Evolutionary conservation across 805 yeast genomes (phyloP).

Genomic region (Saturnispora galanensis): DNA sequence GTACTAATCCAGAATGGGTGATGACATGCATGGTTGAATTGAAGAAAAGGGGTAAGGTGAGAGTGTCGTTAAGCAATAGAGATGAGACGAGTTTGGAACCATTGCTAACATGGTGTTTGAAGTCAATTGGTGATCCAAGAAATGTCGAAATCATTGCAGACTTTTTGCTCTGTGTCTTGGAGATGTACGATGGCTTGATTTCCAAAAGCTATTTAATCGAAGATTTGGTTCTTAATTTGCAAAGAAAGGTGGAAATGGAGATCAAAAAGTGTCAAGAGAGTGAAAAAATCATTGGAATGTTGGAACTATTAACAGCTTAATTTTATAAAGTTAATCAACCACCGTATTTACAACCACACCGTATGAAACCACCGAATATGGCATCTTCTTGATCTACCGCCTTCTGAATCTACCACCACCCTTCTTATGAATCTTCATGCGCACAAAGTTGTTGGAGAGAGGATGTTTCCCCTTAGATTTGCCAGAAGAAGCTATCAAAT

Average conservation of each 20-base stretch:
- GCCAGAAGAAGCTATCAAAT: constrained; percentile 5
- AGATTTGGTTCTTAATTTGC: constrained; percentile 54
- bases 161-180: constrained; percentile 55
- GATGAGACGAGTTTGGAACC: constrained; percentile 81
- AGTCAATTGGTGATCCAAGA: constrained; percentile 70
- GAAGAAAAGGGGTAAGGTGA: constrained; percentile 79
- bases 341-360: too few relatives aligned
- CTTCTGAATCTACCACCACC: constrained; percentile 18
- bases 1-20: constrained; percentile 71
- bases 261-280: constrained; percentile 78
- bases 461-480: constrained; percentile 23
- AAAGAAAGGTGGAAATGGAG: constrained; percentile 55
- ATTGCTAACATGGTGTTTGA: constrained; percentile 71
- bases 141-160: constrained; percentile 56
- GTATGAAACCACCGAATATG: too few relatives aligned
- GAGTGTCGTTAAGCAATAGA: constrained; percentile 68
- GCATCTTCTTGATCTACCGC: constrained; percentile 9
- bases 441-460: constrained; percentile 27
- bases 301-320: constrained; percentile 63
- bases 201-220: constrained; percentile 71
- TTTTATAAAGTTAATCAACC: constrained; percentile 1
- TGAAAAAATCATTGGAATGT: constrained; percentile 85
- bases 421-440: constrained; percentile 25
- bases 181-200: constrained; percentile 65
- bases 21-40: constrained; percentile 79